Evolutionary conservation across 2,329 filamentous ascomycete species (phyloP), one percentile per base, ranked within the genome.

Genomic region (Cyanodermella asteris): DNA sequence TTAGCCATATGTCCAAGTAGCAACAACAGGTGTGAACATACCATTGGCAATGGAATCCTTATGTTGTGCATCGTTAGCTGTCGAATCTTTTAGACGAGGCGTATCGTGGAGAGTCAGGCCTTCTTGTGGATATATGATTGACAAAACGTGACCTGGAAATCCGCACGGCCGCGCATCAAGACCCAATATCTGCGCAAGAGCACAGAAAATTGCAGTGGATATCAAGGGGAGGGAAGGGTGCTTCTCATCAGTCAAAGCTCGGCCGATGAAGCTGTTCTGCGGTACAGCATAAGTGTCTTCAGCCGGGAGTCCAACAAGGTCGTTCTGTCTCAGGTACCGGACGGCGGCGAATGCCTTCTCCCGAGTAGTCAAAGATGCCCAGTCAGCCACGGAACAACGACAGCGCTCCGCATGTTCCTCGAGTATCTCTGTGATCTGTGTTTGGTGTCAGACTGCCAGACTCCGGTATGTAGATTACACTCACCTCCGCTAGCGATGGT

Each of bases 211-310:
- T 31, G 72, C 73, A 28, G 73, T 73, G 2, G 80, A 87, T 32
- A 93, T 73, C 25, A 93, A 59, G 2, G 84, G 87, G 6, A 93
- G 58, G 2, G 81, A 84, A 15, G 76, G 70, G 39, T 91, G 80
- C 0, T 63, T 59, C 5, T 63, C 51, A 24, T 75, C 69, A 18
- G 66, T 69, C 21, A 94, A 55, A 4, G 76, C 78, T 32, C 90
- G 59, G 7, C 80, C 80, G 28, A 97, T 69, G 37, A 91, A 76
- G 38, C 77, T 90, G 46, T 94, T 91, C 32, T 76, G 67, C 29
- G 94, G 50, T 30, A 73, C 71, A 36, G 78, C 69, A 43, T 87
- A 93, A 27, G 72, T 65, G 20, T 54, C 44, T 6, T 67, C 63
- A n/a, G 66, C 51, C n/a, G 59, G 56, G 28, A 80, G 61, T 22